Conservation (phyloP, 139 green algal genomes). For the Micromonas pusilla region DNA sequence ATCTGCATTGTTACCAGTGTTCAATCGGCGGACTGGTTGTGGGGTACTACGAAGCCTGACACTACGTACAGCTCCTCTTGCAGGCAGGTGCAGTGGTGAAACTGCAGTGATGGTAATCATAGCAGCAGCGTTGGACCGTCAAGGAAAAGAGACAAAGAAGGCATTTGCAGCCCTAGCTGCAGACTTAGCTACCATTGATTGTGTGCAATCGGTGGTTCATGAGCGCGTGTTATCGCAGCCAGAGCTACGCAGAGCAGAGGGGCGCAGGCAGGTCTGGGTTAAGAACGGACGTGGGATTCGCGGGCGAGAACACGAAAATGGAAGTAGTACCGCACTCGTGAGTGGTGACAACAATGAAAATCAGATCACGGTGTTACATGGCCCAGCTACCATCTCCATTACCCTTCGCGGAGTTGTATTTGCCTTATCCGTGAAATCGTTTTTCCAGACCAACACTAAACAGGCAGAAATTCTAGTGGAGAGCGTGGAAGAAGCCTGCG, state of each 20-base stretch:
- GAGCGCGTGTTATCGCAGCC: background rate
- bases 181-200: background rate
- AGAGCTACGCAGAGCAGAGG: background rate
- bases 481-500: conserved; percentile 43
- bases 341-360: background rate
- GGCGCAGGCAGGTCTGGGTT: background rate
- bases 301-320: background rate
- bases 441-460: conserved; percentile 82
- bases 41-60: conserved; percentile 45
- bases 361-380: background rate
- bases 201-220: background rate
- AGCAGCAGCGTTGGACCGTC: background rate
- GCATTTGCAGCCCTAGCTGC: background rate
- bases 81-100: background rate
- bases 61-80: conserved; percentile 41
- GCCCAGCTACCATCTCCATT: background rate
- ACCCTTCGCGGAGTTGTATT: conserved; percentile 56
- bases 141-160: background rate
- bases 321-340: too few species aligned
- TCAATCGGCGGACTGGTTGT: conserved; percentile 32
- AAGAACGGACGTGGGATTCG: background rate
- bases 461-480: conserved; percentile 64
- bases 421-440: conserved; percentile 61
- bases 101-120: background rate
- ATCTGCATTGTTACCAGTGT: conserved; percentile 19